Percentiles rank a stretch among this genome's conserved stretches.
Conservation (phyloP, 78 protist species). For the Planoprotostelium fungivorum region DNA sequence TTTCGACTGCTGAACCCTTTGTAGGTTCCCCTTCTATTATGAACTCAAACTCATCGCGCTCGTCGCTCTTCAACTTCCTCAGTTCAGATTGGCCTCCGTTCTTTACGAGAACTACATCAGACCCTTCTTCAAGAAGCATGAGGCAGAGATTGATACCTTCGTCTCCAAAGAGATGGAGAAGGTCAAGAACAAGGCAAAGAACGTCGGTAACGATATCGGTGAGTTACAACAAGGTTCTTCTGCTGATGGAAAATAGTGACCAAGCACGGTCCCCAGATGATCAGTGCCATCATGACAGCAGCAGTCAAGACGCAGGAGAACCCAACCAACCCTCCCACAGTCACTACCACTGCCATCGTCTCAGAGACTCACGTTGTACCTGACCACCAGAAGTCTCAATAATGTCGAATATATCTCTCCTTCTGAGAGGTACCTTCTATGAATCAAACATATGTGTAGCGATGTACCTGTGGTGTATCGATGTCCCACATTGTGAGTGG, state of each 20-base stretch:
- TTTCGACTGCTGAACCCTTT: neutral
- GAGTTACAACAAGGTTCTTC: neutral
- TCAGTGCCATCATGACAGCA: neutral
- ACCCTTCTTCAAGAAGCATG: neutral
- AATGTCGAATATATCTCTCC: neutral
- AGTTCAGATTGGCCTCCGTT: neutral
- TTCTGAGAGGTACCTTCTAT: no score
- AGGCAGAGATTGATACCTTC: neutral
- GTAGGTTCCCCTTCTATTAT: neutral
- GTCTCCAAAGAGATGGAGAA: neutral
- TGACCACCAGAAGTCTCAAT: neutral
- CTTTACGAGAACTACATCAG: neutral
- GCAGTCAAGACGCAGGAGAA: neutral
- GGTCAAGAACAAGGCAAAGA: neutral
- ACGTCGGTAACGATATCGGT: neutral
- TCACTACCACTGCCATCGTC: neutral
- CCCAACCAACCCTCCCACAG: neutral
- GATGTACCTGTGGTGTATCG: no score
- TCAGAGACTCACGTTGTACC: neutral
- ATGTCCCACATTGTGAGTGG: no score
- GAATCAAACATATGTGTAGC: no score
- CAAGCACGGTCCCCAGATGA: neutral
- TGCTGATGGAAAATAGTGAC: neutral
- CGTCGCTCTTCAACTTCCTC: neutral
- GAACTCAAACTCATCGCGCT: neutral